Conservation (phyloP, 805 yeast genomes). For the Candida argentea region DNA sequence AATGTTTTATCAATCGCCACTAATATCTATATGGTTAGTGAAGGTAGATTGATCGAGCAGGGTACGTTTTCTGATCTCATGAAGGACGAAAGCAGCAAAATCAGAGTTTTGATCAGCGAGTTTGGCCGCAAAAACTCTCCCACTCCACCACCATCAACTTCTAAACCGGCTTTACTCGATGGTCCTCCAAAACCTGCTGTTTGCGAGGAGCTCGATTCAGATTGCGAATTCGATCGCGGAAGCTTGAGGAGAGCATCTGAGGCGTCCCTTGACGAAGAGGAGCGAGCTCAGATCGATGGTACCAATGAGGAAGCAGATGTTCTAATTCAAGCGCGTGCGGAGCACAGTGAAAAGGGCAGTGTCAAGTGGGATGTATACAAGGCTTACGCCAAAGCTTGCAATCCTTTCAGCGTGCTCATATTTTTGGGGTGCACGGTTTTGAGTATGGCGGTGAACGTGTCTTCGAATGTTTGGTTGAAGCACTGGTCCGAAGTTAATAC, state of each 20-base stretch:
- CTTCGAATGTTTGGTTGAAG: conserved; percentile 85
- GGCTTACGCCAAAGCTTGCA: conserved; percentile 84
- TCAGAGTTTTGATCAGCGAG: conserved; percentile 47
- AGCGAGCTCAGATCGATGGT: conserved; percentile 15
- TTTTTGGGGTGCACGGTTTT: conserved; percentile 47
- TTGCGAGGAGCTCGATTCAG: conserved; percentile 17
- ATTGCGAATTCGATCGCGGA: conserved; percentile 18
- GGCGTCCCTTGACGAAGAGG: conserved; percentile 30
- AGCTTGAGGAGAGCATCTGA: conserved; percentile 56
- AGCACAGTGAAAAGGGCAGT: conserved; percentile 85
- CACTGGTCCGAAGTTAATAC: conserved; percentile 94
- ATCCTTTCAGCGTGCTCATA: conserved; percentile 49
- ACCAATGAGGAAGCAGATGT: conserved; percentile 28
- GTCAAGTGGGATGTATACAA: conserved; percentile 81
- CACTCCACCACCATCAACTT: too few relatives aligned
- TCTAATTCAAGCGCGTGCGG: conserved; percentile 42
- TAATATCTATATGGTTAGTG: conserved; percentile 55
- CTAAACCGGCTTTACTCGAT: conserved; percentile 6
- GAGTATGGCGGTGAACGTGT: conserved; percentile 52
- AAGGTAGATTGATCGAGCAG: conserved; percentile 59
- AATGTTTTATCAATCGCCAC: conserved; percentile 72
- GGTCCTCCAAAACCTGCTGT: conserved; percentile 13
- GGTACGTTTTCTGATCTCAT: conserved; percentile 49
- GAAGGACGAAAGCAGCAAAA: conserved; percentile 34
- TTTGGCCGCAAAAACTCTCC: conserved; percentile 42